Conservation (phyloP, 805 yeast genomes). For the Candida argentea region DNA sequence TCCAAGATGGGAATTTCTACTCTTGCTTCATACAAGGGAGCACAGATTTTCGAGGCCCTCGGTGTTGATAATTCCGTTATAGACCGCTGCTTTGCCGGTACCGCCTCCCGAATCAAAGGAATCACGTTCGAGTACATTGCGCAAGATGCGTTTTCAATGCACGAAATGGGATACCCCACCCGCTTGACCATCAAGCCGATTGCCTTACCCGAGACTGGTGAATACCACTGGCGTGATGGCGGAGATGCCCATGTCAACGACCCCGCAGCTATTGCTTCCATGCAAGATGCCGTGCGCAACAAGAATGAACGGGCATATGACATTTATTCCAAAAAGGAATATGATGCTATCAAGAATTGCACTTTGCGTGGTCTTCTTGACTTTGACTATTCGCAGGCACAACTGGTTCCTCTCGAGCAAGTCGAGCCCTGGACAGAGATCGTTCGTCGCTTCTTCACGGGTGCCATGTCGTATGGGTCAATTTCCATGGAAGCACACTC, state of each 20-base stretch:
- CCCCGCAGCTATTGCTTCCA: constrained; percentile 87
- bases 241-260: constrained; percentile 94
- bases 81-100: constrained; percentile 93
- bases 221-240: constrained; percentile 98
- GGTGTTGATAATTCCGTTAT: constrained; percentile 94
- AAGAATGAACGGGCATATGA: constrained; percentile 91
- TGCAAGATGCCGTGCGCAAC: constrained; percentile 97
- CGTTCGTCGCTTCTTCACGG: constrained; percentile 95
- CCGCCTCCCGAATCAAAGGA: constrained; percentile 95
- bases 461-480: constrained; percentile 99
- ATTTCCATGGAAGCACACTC: constrained; percentile 98
- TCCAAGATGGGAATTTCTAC: constrained; percentile 99
- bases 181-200: constrained; percentile 61
- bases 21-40: constrained; percentile 96
- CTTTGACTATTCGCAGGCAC: constrained; percentile 65
- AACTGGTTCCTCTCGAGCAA: constrained; percentile 86
- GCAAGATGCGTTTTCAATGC: constrained; percentile 90
- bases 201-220: constrained; percentile 89
- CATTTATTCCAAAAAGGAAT: constrained; percentile 79
- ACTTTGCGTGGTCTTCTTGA: constrained; percentile 91
- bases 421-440: constrained; percentile 99
- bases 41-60: constrained; percentile 94
- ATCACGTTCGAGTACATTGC: constrained; percentile 92
- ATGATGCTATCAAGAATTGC: constrained; percentile 86
- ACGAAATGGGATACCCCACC: constrained; percentile 83